Evolutionary conservation across 352 stramenopile species (phyloP), one percentile per base, ranked within the genome.

Genomic region (Phytophthora palmivora): DNA sequence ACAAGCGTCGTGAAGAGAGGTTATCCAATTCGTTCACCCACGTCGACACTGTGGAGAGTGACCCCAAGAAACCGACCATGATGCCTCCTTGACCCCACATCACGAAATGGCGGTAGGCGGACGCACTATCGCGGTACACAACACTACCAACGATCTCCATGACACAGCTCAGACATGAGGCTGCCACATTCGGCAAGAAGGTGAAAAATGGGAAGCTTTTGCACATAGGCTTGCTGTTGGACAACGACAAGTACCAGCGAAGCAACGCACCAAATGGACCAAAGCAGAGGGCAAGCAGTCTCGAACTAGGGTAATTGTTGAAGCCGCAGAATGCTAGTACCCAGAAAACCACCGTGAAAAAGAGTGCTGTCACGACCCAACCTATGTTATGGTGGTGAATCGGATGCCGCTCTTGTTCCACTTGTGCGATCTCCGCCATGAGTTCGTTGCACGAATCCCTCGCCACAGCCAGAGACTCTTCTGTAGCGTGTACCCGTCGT

Each of bases 31-130:
- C 81, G 50, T 85, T 76, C 24, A 88, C 69, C 81, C 81, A 90
- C 24, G 78, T 85, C 12, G 81, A 90, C 8, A 90, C 81, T 3
- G 81, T 90, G 33, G 81, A 90, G 24, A 90, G 70, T 26, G 81
- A 90, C n/a, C 81, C 81, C 2, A 86, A 58, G 24, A 90, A 81
- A 37, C 81, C 81, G 12, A 84, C 74, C 36, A 82, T 53, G 32
- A 79, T 50, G 26, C 60, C 75, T 33, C 77, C 74, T 64, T 85
- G 62, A 6, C 77, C 77, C 26, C 73, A 65, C 49, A 88, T 59
- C 18, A 83, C 62, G 38, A 78, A 89, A 42, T 68, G 53, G 11
- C 70, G 61, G 55, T 78, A 82, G 4, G 64, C 38, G 30, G 65
- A 58, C 24, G 33, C 58, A 28, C 67, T 64, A 30, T 75, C 52